These are phyloP conservation scores for Spatholobus suberectus DNA, from an alignment of 306 rosid species.

Conservation along the genomic window DNA sequence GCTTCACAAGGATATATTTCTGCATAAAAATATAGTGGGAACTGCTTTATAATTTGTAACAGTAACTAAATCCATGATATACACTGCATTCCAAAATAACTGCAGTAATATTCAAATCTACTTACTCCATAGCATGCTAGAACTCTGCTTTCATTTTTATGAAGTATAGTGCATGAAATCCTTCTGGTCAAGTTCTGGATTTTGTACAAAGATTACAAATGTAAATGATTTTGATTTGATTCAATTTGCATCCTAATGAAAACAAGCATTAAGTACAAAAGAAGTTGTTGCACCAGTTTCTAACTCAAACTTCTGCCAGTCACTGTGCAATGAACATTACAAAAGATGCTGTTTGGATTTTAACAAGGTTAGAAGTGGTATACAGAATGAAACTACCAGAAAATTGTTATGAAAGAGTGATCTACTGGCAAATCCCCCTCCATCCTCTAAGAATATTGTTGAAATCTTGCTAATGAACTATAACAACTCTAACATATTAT, in stretches of 20 bases:
- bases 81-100: not conserved
- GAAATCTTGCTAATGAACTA: slow-evolving; percentile 12
- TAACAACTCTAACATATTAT: not conserved
- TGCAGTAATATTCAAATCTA: not conserved
- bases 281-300: not conserved
- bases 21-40: not conserved
- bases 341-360: not conserved
- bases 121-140: not conserved
- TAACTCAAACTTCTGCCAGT: not conserved
- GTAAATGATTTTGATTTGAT: not conserved
- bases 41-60: not conserved
- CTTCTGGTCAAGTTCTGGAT: not conserved
- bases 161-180: not conserved
- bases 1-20: not conserved
- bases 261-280: not conserved
- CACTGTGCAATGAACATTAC: slow-evolving; percentile 19
- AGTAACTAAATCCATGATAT: not conserved
- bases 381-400: slow-evolving; percentile 5
- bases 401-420: not conserved
- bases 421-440: not conserved
- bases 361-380: slow-evolving; percentile 1
- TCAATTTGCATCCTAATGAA: slow-evolving; percentile 9
- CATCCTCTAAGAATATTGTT: not conserved
- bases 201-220: not conserved
- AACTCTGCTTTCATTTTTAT: not conserved